These are phyloP conservation scores for Euptelea pleiosperma DNA, from an alignment of 164 flowering plant species.

Conservation along the genomic window DNA sequence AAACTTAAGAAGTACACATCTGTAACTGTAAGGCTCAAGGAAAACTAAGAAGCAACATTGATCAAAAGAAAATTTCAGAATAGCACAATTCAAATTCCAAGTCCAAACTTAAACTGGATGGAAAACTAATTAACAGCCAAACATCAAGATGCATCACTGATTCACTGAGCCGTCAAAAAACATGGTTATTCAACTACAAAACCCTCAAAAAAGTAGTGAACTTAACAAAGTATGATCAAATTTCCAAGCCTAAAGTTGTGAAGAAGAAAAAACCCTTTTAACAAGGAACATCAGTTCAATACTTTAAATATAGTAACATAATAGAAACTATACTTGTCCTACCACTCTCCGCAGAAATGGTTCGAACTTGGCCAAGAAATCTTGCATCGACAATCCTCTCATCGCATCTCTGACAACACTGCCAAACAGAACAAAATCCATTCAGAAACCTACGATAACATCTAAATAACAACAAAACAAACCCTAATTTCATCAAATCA, in stretches of 20 bases:
- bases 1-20: no score
- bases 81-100: no score
- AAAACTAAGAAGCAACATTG: not conserved
- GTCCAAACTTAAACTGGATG: no score
- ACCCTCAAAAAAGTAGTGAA: no score
- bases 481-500: not conserved
- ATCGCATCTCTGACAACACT: constrained; percentile 28
- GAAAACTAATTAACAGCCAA: no score
- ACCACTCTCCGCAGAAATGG: constrained; percentile 46
- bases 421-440: constrained; percentile 16
- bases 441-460: no score
- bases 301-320: not conserved
- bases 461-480: not conserved
- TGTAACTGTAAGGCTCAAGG: no score
- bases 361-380: constrained; percentile 28
- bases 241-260: not conserved
- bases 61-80: not conserved
- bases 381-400: constrained; percentile 21
- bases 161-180: not conserved
- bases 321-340: constrained; percentile 9
- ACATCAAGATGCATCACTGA: no score
- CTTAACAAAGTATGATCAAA: not conserved
- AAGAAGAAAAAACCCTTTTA: no score
- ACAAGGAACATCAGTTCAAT: constrained; percentile 4
- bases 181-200: not conserved